Evolutionary conservation across 2,329 filamentous ascomycete species (phyloP), one percentile per base, ranked within the genome.

Genomic region (Sordariomycetes sp.): DNA sequence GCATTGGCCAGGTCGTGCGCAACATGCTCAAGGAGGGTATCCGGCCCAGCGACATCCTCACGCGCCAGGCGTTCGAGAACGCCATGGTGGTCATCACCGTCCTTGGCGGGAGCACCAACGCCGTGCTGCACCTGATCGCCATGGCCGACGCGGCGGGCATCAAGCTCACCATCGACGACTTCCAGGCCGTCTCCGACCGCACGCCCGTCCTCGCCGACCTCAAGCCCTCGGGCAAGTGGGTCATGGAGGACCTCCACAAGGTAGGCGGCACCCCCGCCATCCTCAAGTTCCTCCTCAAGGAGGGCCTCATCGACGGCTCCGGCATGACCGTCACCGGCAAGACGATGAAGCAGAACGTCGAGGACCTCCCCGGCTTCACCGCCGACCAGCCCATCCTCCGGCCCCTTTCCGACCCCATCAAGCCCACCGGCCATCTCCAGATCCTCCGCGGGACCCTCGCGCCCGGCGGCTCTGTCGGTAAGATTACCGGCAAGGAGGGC

Each of bases 401-500:
- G 6, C 83, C 87, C 3, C 73, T 96, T 52, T 79, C 79, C 68
- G 87, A 90, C 69, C 90, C 90, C 15, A 92, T 96, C 76, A 96
- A 96, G 73, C 65, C 79, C 0, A 91, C 87, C 0, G 91, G 90
- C 35, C 90, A 96, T 69, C 85, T 96, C 61, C 89, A 95, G 75
- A 95, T 96, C 62, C 78, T 96, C 34, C 84, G 85, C 61, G 90
- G 90, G 45, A 89, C 90, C 59, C 81, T 96, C 42, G 90, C 91
- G 0, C 91, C 90, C 2, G 86, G 85, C 10, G 91, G 90, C 54
- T 88, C 89, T 1, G 90, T 96, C 12, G 90, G 90, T 60, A 96
- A 96, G 73, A 96, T 96, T 69, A 96, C 90, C 0, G 90, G 90
- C 54, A 96, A 96, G 74, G 90, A 96, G 71, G 90, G 91, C n/a